Evolutionary conservation across 202 grass and related monocot genomes (phyloP), one percentile per base, ranked within the genome.

Genomic region (Dendrocalamus latiflorus): DNA sequence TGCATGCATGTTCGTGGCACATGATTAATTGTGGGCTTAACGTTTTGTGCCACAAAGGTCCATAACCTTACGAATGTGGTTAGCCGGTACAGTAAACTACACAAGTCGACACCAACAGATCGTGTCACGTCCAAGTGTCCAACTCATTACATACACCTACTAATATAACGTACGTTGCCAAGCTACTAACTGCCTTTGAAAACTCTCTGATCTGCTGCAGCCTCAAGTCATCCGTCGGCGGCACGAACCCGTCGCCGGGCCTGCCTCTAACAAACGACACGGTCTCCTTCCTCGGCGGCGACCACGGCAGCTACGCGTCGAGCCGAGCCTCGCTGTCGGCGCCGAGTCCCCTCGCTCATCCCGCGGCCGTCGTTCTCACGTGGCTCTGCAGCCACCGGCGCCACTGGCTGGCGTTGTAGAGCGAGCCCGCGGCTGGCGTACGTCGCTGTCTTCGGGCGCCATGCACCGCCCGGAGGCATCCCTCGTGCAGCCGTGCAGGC

Each of bases 191-290:
- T 26, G 10, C 48, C 6, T 15, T 66, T 0, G 9, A 13, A 48
- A 70, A 62, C 30, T 30, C 10, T 84, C 2, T 78, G 37, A 44
- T 53, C 30, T 76, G 24, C 53, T 62, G 25, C 93, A 93, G 91
- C 87, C 84, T 91, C 74, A 93, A 91, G 87, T 91, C 88, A 43
- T 80, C 93, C 4, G 84, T 81, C 3, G 45, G 66, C 70, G 62
- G 78, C 86, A 66, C 65, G 56, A 72, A 64, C 62, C 38, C 77
- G 2, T 43, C 73, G 65, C 12, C 65, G 18, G 90, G 63, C 7
- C 65, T 88, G 65, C 93, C 93, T 4, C 63, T 84, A 3, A 60
- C 81, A 28, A 97, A 97, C 86, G 73, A 81, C 84, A 91, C 91
- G 11, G 81, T 89, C 14, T 88, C 89, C 73, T 83, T 86, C 65